Evolutionary conservation across 345 rosid genomes (phyloP).

Genomic region (Carallia pectinifolia): DNA sequence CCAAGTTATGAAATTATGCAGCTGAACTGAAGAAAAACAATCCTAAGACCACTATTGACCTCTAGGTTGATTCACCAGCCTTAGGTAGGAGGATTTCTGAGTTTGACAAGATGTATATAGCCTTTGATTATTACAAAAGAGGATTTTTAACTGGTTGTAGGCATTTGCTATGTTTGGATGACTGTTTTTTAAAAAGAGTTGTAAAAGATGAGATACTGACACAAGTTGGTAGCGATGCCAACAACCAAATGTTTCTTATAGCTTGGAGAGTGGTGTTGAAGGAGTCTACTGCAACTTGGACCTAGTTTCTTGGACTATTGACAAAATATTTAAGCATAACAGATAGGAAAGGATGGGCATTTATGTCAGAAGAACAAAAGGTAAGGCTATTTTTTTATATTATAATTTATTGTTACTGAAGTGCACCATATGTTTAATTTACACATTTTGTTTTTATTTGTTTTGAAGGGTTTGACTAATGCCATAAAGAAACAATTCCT

Average conservation of each 20-base stretch:
- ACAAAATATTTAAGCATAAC: no score
- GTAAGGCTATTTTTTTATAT: background rate
- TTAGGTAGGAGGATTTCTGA: background rate
- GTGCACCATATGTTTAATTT: no score
- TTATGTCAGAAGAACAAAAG: background rate
- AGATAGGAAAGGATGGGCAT: background rate
- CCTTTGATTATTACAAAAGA: background rate
- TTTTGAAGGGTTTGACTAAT: background rate
- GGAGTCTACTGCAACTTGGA: no score
- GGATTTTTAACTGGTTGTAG: background rate
- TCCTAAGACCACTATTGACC: background rate
- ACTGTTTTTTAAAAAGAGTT: background rate
- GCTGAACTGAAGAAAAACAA: background rate
- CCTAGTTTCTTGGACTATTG: no score
- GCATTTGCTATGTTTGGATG: background rate
- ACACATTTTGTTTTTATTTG: no score
- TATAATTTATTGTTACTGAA: no score
- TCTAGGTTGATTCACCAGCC: background rate
- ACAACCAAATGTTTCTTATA: background rate
- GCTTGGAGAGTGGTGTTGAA: background rate
- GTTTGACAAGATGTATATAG: background rate
- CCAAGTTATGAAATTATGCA: background rate
- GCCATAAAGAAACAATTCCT: background rate
- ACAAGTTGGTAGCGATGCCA: background rate
- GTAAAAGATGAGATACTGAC: no score